Percentiles rank a stretch among this genome's conserved stretches.
Evolutionary conservation across 495 filamentous ascomycete genomes (phyloP).

Genomic region (Daldinia decipiens): DNA sequence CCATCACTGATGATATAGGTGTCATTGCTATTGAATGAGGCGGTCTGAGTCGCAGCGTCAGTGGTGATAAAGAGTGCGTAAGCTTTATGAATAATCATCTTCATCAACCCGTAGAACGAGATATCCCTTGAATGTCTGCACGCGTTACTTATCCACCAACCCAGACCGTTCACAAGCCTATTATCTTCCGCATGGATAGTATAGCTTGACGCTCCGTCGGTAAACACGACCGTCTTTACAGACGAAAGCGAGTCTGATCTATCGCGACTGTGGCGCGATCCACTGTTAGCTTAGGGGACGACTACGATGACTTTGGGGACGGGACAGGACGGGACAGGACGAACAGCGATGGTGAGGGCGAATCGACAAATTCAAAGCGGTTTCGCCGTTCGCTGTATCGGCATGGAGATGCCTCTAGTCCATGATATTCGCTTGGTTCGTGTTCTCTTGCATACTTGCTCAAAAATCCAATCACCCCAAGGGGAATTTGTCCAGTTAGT

Average conservation of each 20-base stretch:
- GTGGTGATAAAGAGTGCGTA: neutral
- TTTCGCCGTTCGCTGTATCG: neutral
- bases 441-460: neutral
- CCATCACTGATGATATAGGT: neutral
- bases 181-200: neutral
- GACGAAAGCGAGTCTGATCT: neutral
- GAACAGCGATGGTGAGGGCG: neutral
- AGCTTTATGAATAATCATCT: neutral
- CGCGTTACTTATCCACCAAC: neutral
- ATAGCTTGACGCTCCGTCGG: neutral
- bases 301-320: neutral
- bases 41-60: neutral
- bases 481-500: neutral
- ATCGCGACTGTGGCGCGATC: neutral
- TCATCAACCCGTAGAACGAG: neutral
- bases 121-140: neutral
- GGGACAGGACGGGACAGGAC: neutral
- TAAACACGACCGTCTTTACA: neutral
- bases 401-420: neutral
- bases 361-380: neutral
- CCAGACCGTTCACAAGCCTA: neutral
- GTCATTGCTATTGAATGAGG: neutral
- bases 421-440: neutral
- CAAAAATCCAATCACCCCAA: neutral
- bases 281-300: neutral